Evolutionary conservation across 306 rosid genomes (phyloP), one percentile per base, ranked within the genome.

Genomic region (Comarum palustre): DNA sequence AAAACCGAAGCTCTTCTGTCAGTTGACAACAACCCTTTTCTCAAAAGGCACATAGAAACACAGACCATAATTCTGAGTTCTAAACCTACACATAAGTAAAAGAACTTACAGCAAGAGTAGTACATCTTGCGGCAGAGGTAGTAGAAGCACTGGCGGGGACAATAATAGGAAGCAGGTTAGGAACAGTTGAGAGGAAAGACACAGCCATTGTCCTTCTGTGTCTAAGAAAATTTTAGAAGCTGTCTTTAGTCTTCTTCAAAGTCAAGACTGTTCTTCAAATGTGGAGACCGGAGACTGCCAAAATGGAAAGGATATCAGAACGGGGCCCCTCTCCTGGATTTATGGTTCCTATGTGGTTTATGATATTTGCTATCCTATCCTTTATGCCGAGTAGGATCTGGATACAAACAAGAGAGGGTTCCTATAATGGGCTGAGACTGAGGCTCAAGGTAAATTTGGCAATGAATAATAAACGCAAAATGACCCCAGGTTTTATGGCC

Each of bases 171-270:
- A 76, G 77, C 69, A 80, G 67, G 17, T 87, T 73, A 66, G 92
- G 83, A 58, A 78, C 59, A 66, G 92, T 80, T 29, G 92, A 89
- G 69, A 87, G 87, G 73, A 89, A 85, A 64, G 93, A 92, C 75
- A 89, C 78, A 72, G 85, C 90, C 97, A 89, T 92, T 74, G 78
- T 36, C 64, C 34, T 22, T 6, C 24, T 48, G 57, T 66, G 77
- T 25, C 48, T 70, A 9, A 5, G 61, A 75, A 68, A 66, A 25
- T 39, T 68, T 32, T 25, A 55, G 75, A 39, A 54, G 32, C 55
- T 6, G 31, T 57, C 52, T 13, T 22, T 32, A 41, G 34, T n/a
- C 6, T 72, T 3, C 52, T 71, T 16, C 43, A 17, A 69, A 36
- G 20, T 48, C 57, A 10, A 58, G 19, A 57, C 20, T 60, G 39